phyloP scores from a whole-genome alignment of 2,329 filamentous ascomycete genomes.

The Acrocalymma vagum region DNA sequence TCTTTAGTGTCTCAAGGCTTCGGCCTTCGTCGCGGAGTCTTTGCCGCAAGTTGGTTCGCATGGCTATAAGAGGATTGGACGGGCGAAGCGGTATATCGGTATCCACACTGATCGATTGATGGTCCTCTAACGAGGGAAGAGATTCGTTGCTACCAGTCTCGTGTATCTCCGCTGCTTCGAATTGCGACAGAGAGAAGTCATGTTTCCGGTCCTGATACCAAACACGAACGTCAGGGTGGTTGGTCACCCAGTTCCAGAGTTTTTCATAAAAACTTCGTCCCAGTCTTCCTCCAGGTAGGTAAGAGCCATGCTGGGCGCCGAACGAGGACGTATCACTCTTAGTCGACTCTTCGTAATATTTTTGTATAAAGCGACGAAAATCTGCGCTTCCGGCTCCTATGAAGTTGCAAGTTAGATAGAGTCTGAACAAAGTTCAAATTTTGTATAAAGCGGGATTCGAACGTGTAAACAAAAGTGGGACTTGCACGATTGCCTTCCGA shows the following conservation, averaged over 20 bases:
- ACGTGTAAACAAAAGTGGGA: conserved; percentile 8
- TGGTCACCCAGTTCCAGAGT: conserved; percentile 66
- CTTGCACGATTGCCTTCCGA: too few relatives aligned
- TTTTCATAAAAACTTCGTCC: conserved; percentile 62
- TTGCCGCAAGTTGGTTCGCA: conserved; percentile 28
- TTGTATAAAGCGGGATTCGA: conserved; percentile 20
- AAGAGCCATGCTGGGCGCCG: conserved; percentile 1
- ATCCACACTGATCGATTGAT: not conserved
- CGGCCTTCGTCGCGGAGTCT: conserved; percentile 20
- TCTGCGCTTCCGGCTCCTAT: conserved; percentile 52
- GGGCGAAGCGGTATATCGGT: conserved; percentile 9
- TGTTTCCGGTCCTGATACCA: conserved; percentile 52
- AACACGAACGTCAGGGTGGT: conserved; percentile 64
- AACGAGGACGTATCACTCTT: conserved; percentile 4
- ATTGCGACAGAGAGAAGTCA: conserved; percentile 37
- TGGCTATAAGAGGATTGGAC: conserved; percentile 21
- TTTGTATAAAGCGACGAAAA: conserved; percentile 48
- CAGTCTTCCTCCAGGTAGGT: conserved; percentile 33
- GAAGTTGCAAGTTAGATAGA: conserved; percentile 4
- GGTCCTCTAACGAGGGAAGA: conserved; percentile 1
- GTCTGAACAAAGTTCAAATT: conserved; percentile 3
- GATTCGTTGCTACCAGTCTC: conserved; percentile 14
- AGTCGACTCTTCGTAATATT: conserved; percentile 42
- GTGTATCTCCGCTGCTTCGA: conserved; percentile 37
- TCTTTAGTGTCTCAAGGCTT: not conserved